Conservation (phyloP, 2,329 filamentous ascomycete genomes). For the Fusarium redolens region DNA sequence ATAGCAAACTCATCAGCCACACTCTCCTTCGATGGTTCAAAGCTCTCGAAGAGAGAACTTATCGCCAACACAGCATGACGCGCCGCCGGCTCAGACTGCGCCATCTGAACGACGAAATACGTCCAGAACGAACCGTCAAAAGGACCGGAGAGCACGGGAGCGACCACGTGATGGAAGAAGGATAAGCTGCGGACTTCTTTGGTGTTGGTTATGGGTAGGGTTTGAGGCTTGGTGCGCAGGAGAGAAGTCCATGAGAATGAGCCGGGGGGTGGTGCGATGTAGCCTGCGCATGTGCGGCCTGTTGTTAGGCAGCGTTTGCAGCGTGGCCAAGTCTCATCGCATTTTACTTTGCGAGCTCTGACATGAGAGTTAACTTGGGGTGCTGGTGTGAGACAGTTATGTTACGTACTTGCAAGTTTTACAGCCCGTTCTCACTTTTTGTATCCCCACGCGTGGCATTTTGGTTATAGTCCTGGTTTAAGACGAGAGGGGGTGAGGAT, state of each 20-base stretch:
- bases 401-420: constrained; percentile 64
- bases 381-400: background rate
- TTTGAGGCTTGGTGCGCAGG: constrained; percentile 40
- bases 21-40: constrained; percentile 30
- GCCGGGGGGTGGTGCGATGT: constrained; percentile 51
- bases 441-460: constrained; percentile 43
- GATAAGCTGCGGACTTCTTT: constrained; percentile 49
- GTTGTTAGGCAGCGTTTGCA: constrained; percentile 64
- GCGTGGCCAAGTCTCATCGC: constrained; percentile 64
- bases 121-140: constrained; percentile 56
- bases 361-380: background rate
- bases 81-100: constrained; percentile 51
- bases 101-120: constrained; percentile 52
- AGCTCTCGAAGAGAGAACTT: constrained; percentile 54
- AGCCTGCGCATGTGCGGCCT: constrained; percentile 66
- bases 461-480: background rate
- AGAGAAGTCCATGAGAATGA: constrained; percentile 52
- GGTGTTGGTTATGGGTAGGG: constrained; percentile 38
- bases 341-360: constrained; percentile 67
- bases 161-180: constrained; percentile 53
- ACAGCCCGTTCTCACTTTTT: constrained; percentile 60
- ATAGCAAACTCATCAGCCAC: constrained; percentile 47
- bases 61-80: constrained; percentile 54
- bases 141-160: constrained; percentile 51
- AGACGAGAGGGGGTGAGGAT: too few relatives aligned